phyloP scores from a whole-genome alignment of 192 early-diverging fungal species.

The Entrophospora sp. region DNA sequence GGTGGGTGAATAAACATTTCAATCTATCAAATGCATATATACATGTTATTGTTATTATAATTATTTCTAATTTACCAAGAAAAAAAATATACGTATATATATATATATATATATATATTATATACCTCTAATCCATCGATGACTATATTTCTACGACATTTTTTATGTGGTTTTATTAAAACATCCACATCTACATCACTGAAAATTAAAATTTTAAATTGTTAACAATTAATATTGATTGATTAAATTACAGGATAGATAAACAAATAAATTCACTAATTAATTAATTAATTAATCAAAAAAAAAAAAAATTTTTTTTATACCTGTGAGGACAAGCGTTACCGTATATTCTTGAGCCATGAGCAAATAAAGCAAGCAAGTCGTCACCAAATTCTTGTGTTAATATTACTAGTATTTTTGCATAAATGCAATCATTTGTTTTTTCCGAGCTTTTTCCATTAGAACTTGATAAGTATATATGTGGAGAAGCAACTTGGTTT shows the following conservation, averaged over 20 bases:
- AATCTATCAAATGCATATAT: neutral
- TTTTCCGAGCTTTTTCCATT: neutral
- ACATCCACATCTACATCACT: conserved; percentile 12
- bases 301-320: neutral
- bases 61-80: neutral
- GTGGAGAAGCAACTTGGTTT: neutral
- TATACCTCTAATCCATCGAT: conserved; percentile 15
- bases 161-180: conserved; percentile 3
- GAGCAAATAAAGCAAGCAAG: conserved; percentile 7
- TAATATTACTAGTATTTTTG: conserved; percentile 1
- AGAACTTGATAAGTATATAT: neutral
- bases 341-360: conserved; percentile 13
- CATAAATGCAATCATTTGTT: conserved; percentile 6
- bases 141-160: conserved; percentile 11
- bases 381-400: conserved; percentile 16
- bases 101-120: neutral
- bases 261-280: neutral
- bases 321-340: conserved; percentile 18
- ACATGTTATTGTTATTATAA: neutral
- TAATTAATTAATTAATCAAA: neutral
- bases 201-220: no score
- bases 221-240: no score
- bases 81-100: neutral
- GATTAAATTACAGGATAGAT: neutral
- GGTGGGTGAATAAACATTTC: conserved; percentile 17